phyloP scores from a whole-genome alignment of 1,139 yeast species.

The Saccharomyces hybrid region DNA sequence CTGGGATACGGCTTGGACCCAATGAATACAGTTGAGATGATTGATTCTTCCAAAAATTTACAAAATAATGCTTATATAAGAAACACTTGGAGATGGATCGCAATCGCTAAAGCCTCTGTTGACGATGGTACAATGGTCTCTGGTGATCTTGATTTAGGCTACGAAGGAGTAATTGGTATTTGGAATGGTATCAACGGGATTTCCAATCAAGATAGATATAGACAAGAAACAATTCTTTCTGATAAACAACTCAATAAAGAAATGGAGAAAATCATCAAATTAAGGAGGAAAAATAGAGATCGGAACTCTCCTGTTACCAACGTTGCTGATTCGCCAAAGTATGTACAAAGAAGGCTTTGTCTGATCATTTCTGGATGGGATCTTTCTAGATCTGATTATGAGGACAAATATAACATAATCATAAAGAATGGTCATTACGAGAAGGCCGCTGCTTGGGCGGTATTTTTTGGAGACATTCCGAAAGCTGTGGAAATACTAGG shows the following conservation, averaged over 20 bases:
- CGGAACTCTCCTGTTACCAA: slow-evolving; percentile 13
- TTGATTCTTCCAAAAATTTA: slow-evolving; percentile 45
- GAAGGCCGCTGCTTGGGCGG: slow-evolving; percentile 98
- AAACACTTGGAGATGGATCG: slow-evolving; percentile 88
- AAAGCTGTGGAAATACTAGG: slow-evolving; percentile 70
- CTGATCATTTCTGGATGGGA: slow-evolving; percentile 90
- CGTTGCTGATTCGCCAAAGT: slow-evolving; percentile 37
- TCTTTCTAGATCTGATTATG: slow-evolving; percentile 68
- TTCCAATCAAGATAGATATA: slow-evolving; percentile 46
- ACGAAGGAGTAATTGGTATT: slow-evolving; percentile 79
- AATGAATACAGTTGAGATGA: slow-evolving; percentile 51
- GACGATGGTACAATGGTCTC: slow-evolving; percentile 63
- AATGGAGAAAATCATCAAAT: slow-evolving; percentile 33
- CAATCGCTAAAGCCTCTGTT: slow-evolving; percentile 60
- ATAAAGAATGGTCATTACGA: slow-evolving; percentile 58
- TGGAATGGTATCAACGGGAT: slow-evolving; percentile 78
- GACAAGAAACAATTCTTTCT: slow-evolving; percentile 32
- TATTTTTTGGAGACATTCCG: slow-evolving; percentile 81
- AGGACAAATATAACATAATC: slow-evolving; percentile 54
- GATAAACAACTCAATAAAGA: slow-evolving; percentile 44
- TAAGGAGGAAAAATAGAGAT: slow-evolving; percentile 24
- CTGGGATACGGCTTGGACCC: slow-evolving; percentile 72
- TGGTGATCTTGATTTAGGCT: slow-evolving; percentile 68
- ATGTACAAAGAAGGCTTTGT: slow-evolving; percentile 65
- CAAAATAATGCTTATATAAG: slow-evolving; percentile 55